phyloP scores from a whole-genome alignment of 176 grass and related monocot genomes.

The Aegilops bicornis region DNA sequence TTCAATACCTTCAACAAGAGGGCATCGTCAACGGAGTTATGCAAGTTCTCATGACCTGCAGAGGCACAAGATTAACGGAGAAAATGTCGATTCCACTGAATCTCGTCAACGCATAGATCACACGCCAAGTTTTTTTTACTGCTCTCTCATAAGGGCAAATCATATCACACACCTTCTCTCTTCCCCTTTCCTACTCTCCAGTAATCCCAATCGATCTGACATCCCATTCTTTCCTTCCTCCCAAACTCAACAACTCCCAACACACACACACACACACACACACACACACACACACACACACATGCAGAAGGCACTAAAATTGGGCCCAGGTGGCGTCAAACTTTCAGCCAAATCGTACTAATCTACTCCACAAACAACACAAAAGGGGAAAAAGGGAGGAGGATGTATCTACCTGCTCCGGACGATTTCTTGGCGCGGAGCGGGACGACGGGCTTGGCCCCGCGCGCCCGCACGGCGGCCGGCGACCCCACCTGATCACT shows the following conservation, averaged over 20 bases:
- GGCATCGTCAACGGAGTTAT: constrained; percentile 75
- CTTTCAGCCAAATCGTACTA: neutral
- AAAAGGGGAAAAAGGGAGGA: neutral
- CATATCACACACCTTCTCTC: neutral
- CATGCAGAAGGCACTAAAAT: neutral
- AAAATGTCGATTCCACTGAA: constrained; percentile 25
- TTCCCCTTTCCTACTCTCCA: neutral
- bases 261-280: too few species aligned
- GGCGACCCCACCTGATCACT: neutral
- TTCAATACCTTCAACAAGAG: constrained; percentile 67
- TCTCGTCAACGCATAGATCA: neutral
- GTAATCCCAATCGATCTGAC: neutral
- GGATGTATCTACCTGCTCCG: constrained; percentile 24
- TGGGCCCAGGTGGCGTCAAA: neutral
- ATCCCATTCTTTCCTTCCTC: neutral
- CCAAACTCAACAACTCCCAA: neutral
- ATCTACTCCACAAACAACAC: neutral
- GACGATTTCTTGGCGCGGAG: constrained; percentile 51
- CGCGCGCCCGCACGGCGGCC: constrained; percentile 28
- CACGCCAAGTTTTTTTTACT: neutral
- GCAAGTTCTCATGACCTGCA: constrained; percentile 60
- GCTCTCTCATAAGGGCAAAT: neutral
- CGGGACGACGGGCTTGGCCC: constrained; percentile 36
- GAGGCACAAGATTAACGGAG: neutral
- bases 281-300: too few species aligned